phyloP scores from a whole-genome alignment of 179 eudicot species.

The Beta lomatogona region DNA sequence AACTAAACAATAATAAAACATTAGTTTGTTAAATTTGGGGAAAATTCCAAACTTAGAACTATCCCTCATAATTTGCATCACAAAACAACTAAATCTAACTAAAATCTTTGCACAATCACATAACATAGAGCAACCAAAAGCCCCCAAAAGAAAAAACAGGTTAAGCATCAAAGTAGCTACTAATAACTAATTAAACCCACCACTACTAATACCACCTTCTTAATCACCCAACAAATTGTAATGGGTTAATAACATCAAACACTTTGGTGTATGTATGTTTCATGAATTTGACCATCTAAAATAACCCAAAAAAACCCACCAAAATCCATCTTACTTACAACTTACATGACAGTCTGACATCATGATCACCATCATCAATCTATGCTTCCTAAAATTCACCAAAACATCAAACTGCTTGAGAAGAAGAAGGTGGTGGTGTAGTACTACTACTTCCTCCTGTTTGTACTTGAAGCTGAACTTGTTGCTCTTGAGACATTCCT shows the following conservation, averaged over 20 bases:
- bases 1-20: background rate
- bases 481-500: constrained; percentile 24
- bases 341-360: constrained; percentile 21
- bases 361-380: constrained; percentile 4
- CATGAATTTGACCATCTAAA: constrained; percentile 1
- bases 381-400: background rate
- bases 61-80: background rate
- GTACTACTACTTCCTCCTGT: constrained; percentile 14
- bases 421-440: constrained; percentile 10
- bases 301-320: background rate
- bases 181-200: constrained; percentile 10
- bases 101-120: constrained; percentile 30
- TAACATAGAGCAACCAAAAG: background rate
- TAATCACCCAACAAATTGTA: constrained; percentile 23
- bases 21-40: background rate
- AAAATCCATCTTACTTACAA: constrained; percentile 19
- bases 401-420: constrained; percentile 27
- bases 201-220: constrained; percentile 25
- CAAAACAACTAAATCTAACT: background rate
- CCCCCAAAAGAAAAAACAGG: background rate
- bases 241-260: constrained; percentile 27
- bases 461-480: constrained; percentile 11
- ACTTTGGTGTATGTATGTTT: background rate
- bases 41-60: background rate
- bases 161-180: background rate